Conservation (phyloP, 345 rosid genomes). For the Capsella bursapastoris region DNA sequence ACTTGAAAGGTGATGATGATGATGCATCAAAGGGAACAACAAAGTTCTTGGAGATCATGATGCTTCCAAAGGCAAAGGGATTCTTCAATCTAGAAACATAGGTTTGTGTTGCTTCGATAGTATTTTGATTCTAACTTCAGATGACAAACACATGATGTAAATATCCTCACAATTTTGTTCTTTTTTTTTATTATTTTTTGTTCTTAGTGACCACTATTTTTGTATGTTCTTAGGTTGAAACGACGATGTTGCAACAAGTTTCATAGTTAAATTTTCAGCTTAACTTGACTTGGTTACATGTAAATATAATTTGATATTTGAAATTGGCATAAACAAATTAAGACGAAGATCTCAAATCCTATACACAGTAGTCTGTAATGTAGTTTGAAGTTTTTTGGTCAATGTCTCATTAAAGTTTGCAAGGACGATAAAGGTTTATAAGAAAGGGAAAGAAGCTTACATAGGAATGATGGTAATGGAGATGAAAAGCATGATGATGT, state of each 20-base stretch:
- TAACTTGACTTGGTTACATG: neutral
- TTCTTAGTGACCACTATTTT: constrained; percentile 6
- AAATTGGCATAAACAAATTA: neutral
- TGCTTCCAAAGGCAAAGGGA: constrained; percentile 10
- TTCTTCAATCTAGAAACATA: constrained; percentile 10
- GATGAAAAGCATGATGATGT: constrained; percentile 32
- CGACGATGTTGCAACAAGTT: constrained; percentile 11
- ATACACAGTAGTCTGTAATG: neutral
- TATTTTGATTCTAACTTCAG: constrained; percentile 19
- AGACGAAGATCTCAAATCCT: neutral
- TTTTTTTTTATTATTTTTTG: neutral
- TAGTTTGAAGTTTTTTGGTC: neutral
- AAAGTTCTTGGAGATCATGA: constrained; percentile 4
- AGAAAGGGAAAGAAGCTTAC: neutral
- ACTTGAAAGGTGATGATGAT: constrained; percentile 13
- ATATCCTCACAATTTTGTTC: constrained; percentile 26
- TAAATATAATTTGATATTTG: neutral
- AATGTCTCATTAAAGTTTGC: neutral
- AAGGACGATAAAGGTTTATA: neutral
- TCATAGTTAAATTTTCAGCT: constrained; percentile 17
- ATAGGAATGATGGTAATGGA: constrained; percentile 21
- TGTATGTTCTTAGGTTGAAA: constrained; percentile 21
- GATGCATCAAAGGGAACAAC: constrained; percentile 22
- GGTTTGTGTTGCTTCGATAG: constrained; percentile 13
- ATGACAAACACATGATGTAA: constrained; percentile 29